A percentile compares a stretch with the other conserved stretches of the same genome.
phyloP scores from a whole-genome alignment of 1,139 yeast species.

The Debaryomyces nepalensis region DNA sequence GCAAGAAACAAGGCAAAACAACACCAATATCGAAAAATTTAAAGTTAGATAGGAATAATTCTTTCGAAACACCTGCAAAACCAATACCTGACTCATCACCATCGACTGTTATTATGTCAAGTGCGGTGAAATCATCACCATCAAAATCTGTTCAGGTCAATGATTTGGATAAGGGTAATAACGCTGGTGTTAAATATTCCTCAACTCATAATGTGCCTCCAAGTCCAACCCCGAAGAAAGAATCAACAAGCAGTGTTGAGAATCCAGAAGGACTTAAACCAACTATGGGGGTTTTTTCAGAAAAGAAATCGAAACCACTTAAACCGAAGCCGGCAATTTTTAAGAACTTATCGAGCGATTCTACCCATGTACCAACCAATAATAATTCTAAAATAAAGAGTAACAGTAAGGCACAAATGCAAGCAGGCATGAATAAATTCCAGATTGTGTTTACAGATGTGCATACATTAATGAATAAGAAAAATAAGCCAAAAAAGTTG shows the following conservation, averaged over 20 bases:
- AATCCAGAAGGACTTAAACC: slow-evolving; percentile 32
- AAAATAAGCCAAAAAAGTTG: slow-evolving; percentile 31
- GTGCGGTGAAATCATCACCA: slow-evolving; percentile 23
- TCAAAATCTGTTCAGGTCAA: slow-evolving; percentile 8
- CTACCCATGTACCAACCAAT: slow-evolving; percentile 6
- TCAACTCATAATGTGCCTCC: slow-evolving; percentile 28
- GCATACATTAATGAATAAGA: slow-evolving; percentile 46
- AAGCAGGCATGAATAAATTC: slow-evolving; percentile 53
- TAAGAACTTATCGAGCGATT: slow-evolving; percentile 17
- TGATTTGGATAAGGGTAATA: slow-evolving; percentile 11
- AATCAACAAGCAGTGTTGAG: slow-evolving; percentile 15
- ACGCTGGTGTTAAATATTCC: slow-evolving; percentile 8
- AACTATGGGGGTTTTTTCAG: slow-evolving; percentile 50
- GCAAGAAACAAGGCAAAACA: slow-evolving; percentile 19
- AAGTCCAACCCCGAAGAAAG: slow-evolving; percentile 50
- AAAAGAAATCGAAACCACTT: slow-evolving; percentile 23
- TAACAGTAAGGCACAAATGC: slow-evolving; percentile 38
- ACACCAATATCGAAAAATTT: slow-evolving; percentile 12
- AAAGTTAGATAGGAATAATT: not conserved
- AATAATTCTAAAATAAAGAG: slow-evolving; percentile 4
- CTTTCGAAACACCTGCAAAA: slow-evolving; percentile 32
- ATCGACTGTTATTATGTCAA: slow-evolving; percentile 38
- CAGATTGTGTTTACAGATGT: slow-evolving; percentile 59
- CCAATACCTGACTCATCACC: slow-evolving; percentile 33
- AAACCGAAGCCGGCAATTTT: slow-evolving; percentile 18